Evolutionary conservation across 2,329 filamentous ascomycete species (phyloP).

Genomic region (Aspergillus novoparasiticus): DNA sequence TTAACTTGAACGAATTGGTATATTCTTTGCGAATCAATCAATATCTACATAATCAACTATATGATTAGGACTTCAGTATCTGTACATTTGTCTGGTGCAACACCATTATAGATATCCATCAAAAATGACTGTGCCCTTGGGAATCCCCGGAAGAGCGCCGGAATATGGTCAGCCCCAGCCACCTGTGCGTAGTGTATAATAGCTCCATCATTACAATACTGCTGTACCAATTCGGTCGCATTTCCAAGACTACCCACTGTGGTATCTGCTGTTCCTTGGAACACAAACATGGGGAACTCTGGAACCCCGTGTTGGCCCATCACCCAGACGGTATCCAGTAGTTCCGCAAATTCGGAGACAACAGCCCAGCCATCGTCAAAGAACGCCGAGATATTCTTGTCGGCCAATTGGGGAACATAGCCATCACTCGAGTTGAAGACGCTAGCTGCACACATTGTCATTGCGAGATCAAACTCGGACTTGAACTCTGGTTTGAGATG

Average conservation of each 20-base stretch:
- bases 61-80: neutral
- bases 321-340: neutral
- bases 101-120: neutral
- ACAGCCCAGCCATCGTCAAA: conserved; percentile 1
- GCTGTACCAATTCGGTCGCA: neutral
- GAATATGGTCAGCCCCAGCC: neutral
- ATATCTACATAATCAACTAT: neutral
- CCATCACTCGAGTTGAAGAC: neutral
- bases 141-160: neutral
- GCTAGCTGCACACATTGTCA: neutral
- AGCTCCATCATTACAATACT: neutral
- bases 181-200: neutral
- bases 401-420: neutral
- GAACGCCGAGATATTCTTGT: neutral
- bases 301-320: conserved; percentile 1
- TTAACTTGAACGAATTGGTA: too few species aligned
- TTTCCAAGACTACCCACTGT: neutral
- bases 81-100: neutral
- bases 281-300: conserved; percentile 3
- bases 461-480: neutral
- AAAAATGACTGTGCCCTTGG: neutral
- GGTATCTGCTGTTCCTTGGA: conserved; percentile 1
- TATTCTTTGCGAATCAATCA: too few species aligned
- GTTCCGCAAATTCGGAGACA: neutral
- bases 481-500: neutral